Base-by-base conservation (phyloP, 163 green algal species). In the Chloromonas sp. region DNA sequence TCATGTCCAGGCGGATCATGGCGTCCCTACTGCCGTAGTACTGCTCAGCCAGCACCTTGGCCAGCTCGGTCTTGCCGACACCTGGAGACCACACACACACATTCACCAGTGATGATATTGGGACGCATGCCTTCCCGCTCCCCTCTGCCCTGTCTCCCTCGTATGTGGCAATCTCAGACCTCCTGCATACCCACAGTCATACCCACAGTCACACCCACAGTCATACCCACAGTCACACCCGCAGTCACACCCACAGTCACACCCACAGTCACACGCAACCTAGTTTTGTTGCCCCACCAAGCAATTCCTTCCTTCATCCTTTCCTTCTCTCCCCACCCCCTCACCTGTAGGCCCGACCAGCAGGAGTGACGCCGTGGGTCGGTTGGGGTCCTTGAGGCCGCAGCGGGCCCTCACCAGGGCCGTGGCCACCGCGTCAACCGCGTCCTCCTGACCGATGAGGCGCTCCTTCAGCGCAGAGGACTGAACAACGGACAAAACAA, bases 11-110 rank as follows among this genome's bases (percentile, higher is more conserved):
- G 2, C 96, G 95, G 14, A 99, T 88, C 88, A 98, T 94, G 71
- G 93, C 90, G 66, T 97, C 92, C 60, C 86, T 84, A 14, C 86
- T 92, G 61, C 95, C 96, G 87, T 96, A 98, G 86, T 96, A 94
- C 83, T 94, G 81, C 82, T 95, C 88, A 11, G 94, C 91, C 60
- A 99, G 89, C 61, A 90, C 89, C 90, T 98, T 98, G 59, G 95
- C 93, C 58, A 99, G 93, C 94, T 99, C 96, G 0, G 97, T 98
- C 90, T 99, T 99, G 84, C 97, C 96, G 2, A 98, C 96, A 36
- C 96, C 96, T 92, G 87, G 62, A 84, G 1, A 76, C n/a, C 2
- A 36, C 36, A 36, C 36, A 36, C 36, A 36, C 36, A 36, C 36
- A 36, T 36, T 15, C n/a, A 82, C 76, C 66, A 85, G 57, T 3